A percentile compares a stretch with the other conserved stretches of the same genome.
Evolutionary conservation across 2,329 filamentous ascomycete genomes (phyloP).

Genomic region (Chrysosporium queenslandicum): DNA sequence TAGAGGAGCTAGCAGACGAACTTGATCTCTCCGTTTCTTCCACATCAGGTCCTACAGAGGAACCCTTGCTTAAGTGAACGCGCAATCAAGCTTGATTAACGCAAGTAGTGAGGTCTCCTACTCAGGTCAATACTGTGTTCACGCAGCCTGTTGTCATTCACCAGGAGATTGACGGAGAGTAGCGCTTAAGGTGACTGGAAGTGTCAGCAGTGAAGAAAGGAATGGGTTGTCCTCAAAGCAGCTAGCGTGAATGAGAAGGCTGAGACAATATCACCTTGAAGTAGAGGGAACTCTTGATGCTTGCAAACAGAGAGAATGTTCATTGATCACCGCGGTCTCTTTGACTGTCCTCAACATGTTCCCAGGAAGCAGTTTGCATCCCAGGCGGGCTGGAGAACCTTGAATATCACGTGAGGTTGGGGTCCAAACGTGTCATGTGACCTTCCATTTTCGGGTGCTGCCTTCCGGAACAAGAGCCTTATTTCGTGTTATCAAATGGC

Average conservation of each 20-base stretch:
- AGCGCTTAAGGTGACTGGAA: background rate
- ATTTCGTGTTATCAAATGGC: no score
- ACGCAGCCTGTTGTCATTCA: background rate
- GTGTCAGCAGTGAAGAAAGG: slow-evolving; percentile 1
- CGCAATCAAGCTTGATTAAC: slow-evolving; percentile 7
- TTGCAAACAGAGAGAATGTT: slow-evolving; percentile 1
- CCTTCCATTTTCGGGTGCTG: background rate
- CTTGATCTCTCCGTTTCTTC: slow-evolving; percentile 41
- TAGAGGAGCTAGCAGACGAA: slow-evolving; percentile 31
- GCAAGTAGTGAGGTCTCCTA: background rate
- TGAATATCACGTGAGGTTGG: slow-evolving; percentile 21
- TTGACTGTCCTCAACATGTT: slow-evolving; percentile 10
- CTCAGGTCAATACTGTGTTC: background rate
- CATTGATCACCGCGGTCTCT: slow-evolving; percentile 1
- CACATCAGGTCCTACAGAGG: slow-evolving; percentile 37
- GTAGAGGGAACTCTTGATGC: background rate
- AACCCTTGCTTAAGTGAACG: slow-evolving; percentile 18
- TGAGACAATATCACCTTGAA: background rate
- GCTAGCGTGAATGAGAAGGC: background rate
- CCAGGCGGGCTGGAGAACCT: slow-evolving; percentile 25
- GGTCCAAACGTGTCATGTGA: background rate
- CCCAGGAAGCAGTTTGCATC: slow-evolving; percentile 31
- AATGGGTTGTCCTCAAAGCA: background rate
- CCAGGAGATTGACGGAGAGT: background rate
- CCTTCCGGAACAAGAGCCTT: background rate